Conservation (phyloP, 148 eudicot species). For the Beta vulgaris region DNA sequence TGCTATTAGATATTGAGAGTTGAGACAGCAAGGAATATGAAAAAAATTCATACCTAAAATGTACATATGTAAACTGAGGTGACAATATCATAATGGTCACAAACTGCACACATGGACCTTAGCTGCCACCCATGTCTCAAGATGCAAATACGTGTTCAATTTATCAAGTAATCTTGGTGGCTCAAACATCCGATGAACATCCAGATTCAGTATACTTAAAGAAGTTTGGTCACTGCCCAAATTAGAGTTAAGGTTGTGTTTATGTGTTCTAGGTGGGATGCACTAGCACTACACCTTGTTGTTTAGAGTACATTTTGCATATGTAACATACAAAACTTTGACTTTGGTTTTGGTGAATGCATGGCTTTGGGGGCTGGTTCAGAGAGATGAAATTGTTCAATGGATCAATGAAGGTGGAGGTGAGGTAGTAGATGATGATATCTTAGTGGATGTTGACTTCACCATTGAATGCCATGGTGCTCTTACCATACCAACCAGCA, state of each 20-base stretch:
- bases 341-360: not conserved
- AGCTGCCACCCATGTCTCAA: not conserved
- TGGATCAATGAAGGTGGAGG: constrained; percentile 92
- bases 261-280: not conserved
- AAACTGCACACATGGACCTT: not conserved
- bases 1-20: too few species aligned
- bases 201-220: not conserved
- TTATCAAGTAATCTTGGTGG: not conserved
- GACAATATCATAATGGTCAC: too few species aligned
- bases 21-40: not conserved
- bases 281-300: not conserved
- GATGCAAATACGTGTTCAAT: not conserved
- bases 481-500: constrained; percentile 31
- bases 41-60: not conserved
- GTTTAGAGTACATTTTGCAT: not conserved
- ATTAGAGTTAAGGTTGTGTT: not conserved
- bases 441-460: constrained; percentile 49
- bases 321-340: not conserved
- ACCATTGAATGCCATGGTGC: constrained; percentile 77
- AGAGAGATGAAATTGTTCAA: constrained; percentile 78
- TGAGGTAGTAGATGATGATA: constrained; percentile 45
- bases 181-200: not conserved
- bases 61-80: not conserved
- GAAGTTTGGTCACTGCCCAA: not conserved
- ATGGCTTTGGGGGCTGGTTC: constrained; percentile 16